Evolutionary conservation across 176 grass and related monocot genomes (phyloP).

Genomic region (Eleusine indica): DNA sequence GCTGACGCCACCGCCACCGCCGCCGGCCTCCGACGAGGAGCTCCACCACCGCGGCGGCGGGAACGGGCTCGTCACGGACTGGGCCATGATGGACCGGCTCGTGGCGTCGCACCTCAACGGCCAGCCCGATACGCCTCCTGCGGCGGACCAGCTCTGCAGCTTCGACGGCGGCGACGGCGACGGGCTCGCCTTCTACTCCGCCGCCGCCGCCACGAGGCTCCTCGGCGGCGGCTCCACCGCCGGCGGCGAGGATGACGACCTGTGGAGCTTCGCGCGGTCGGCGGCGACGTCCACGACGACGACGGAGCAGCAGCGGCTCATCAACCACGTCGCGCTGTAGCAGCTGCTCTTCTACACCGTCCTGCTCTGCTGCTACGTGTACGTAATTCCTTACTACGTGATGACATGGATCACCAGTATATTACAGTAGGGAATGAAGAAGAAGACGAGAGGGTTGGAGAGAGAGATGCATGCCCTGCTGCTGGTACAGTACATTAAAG

Average conservation of each 20-base stretch:
- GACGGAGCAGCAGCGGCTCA: constrained; percentile 27
- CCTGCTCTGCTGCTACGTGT: not conserved
- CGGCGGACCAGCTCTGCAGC: constrained; percentile 56
- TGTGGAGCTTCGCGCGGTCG: constrained; percentile 80
- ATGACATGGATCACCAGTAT: not conserved
- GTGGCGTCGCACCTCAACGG: constrained; percentile 95
- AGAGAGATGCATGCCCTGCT: not conserved
- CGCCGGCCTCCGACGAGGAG: not conserved
- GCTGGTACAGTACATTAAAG: constrained; percentile 50
- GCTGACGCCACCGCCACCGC: not conserved
- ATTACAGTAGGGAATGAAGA: not conserved
- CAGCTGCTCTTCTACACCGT: not conserved
- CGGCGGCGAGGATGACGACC: constrained; percentile 61
- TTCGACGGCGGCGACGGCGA: constrained; percentile 48
- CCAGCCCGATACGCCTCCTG: constrained; percentile 38
- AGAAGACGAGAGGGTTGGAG: not conserved
- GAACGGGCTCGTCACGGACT: constrained; percentile 59
- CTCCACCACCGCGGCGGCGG: not conserved
- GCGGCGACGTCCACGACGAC: constrained; percentile 30
- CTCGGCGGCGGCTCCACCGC: not conserved
- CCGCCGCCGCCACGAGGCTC: constrained; percentile 40
- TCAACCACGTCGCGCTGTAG: constrained; percentile 54
- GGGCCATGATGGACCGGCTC: constrained; percentile 89
- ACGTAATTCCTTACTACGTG: not conserved
- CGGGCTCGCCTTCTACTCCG: constrained; percentile 53